Conservation (phyloP, 257 asterid species). For the Lavandula angustifolia region DNA sequence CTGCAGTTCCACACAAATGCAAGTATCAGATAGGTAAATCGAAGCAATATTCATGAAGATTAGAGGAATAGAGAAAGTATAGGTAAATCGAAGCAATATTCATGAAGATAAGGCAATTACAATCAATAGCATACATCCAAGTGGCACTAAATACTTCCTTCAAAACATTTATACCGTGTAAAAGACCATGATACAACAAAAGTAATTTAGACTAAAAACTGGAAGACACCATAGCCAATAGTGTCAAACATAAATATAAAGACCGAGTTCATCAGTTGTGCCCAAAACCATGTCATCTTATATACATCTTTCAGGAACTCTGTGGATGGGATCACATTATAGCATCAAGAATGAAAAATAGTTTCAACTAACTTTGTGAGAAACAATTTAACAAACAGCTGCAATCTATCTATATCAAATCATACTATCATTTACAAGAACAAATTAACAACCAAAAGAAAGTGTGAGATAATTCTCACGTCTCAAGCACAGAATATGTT, state of each 20-base stretch:
- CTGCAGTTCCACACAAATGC: constrained; percentile 41
- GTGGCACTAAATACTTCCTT: not conserved
- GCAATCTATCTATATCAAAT: not conserved
- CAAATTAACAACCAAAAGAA: not conserved
- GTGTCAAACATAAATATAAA: not conserved
- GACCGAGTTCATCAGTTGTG: not conserved
- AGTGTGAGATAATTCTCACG: constrained; percentile 16
- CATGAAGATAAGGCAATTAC: not conserved
- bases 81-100: not conserved
- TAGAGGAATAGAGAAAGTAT: constrained; percentile 1
- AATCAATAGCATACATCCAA: not conserved
- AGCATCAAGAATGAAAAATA: not conserved
- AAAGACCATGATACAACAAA: not conserved
- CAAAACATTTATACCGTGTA: not conserved
- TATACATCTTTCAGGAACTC: constrained; percentile 8
- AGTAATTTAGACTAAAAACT: too few species aligned
- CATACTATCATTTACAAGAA: not conserved
- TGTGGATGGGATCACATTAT: not conserved
- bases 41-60: not conserved
- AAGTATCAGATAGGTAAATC: constrained; percentile 15
- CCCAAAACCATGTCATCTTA: not conserved
- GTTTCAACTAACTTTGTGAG: not conserved
- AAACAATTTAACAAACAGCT: too few species aligned
- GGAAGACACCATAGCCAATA: too few species aligned
- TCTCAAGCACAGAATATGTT: not conserved